Evolutionary conservation across 2,329 filamentous ascomycete genomes (phyloP), one percentile per base, ranked within the genome.

Genomic region (Pseudogymnoascus sp.): DNA sequence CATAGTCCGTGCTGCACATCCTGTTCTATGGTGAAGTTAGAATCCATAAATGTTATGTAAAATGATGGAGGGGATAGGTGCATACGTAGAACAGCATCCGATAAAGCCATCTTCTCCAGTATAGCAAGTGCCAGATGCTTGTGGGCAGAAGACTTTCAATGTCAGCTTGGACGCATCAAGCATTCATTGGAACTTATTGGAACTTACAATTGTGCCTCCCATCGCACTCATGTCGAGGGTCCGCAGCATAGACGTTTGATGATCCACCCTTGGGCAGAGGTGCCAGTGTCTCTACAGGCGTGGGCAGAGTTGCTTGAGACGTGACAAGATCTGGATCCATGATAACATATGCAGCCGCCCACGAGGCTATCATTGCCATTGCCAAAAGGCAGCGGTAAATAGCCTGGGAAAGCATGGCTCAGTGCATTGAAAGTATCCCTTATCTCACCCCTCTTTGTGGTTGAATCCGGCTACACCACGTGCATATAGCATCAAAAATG

Each of bases 81-180:
- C 47, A 20, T 35, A 54, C 47, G 6, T 18, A 37, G 57, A 25
- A 12, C 57, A 58, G 33, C 57, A 58, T 37, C 57, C 57, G 22
- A 58, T 38, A 11, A 38, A 58, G 25, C 57, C 57, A 22, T 58
- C 57, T 25, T 2, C 3, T 4, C 57, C 57, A 25, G 57, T 58
- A 58, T 58, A 58, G 30, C 57, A 58, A 58, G 57, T 58, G n/a
- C 57, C 57, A 38, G 37, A 58, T 39, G 35, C 35, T 11, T n/a
- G 2, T 28, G 57, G 57, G 18, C 57, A 58, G 7, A 8, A 58
- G 57, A 58, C 57, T 58, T 25, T 38, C 37, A 39, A 25, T 8
- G 57, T 58, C 35, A 58, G 57, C 35, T 58, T 58, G 33, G 18
- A 28, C 33, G 4, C 20, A 38, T 5, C 7, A 7, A 58, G 38